Conservation (phyloP, 768 basidiomycete species). For the Hydnum rufescens region DNA sequence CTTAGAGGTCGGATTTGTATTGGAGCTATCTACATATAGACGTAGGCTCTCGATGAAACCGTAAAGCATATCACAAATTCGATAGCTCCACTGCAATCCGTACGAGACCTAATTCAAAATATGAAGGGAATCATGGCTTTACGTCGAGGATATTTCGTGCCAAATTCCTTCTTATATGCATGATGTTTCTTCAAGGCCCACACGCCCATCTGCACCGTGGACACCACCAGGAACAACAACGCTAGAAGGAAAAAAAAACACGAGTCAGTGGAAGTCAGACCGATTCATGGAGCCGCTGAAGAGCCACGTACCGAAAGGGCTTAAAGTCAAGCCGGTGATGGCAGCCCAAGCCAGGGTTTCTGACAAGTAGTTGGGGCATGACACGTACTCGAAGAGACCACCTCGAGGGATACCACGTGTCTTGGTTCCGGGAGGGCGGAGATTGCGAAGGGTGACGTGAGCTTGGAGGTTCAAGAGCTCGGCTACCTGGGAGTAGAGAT, state of each 20-base stretch:
- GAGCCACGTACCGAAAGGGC: conserved; percentile 38
- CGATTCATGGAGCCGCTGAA: background rate
- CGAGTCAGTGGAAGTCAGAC: conserved; percentile 4
- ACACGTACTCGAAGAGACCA: conserved; percentile 74
- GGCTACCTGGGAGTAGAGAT: conserved; percentile 36
- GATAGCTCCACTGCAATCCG: too few species aligned
- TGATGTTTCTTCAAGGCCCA: conserved; percentile 90
- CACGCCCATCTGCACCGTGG: conserved; percentile 44
- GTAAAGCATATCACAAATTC: too few species aligned
- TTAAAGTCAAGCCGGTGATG: conserved; percentile 59
- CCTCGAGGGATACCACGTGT: conserved; percentile 78
- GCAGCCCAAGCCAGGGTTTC: conserved; percentile 61
- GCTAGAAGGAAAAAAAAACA: conserved; percentile 21
- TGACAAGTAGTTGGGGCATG: conserved; percentile 89
- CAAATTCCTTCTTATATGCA: conserved; percentile 85
- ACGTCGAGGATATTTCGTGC: conserved; percentile 60
- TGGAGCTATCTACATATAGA: too few species aligned
- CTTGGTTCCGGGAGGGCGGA: conserved; percentile 64
- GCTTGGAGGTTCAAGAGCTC: conserved; percentile 70
- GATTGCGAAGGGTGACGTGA: conserved; percentile 62
- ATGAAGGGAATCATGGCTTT: conserved; percentile 69
- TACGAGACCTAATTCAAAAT: conserved; percentile 18
- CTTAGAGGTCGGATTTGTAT: too few species aligned
- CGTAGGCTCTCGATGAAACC: too few species aligned
- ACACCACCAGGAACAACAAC: conserved; percentile 42